Base-by-base conservation (phyloP, 2,329 filamentous ascomycete species). In the Fusarium abutilonis region DNA sequence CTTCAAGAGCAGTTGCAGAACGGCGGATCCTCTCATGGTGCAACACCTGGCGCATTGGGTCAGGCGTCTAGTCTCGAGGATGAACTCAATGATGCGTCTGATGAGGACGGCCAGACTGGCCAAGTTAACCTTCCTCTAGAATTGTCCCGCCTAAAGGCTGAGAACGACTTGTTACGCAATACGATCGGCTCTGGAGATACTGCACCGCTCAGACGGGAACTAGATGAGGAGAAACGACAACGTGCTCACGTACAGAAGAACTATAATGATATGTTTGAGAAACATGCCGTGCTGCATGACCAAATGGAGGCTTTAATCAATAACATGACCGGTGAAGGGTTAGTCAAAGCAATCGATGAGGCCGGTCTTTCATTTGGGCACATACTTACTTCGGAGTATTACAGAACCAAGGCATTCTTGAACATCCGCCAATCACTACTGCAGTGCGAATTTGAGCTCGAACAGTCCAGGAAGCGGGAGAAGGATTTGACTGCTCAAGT, bases 141-240 rank as follows among this genome's bases (percentile, higher is more conserved):
- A 68, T 71, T 86, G 19, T 84, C 84, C 28, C 81, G 86, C 31
- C 76, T 89, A 43, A 85, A 83, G 69, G 83, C 86, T 6, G 87
- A 89, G 72, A 88, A 87, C 65, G 80, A 82, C 32, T 72, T 88
- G 8, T 75, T 89, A 11, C 82, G 82, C 56, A 83, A 79, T 59
- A 85, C 80, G 45, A 77, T 85, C 47, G 80, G 80, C 9, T 82
- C 81, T 8, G 82, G 83, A 2, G 84, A 86, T 64, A 83, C 81
- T 52, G 80, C 82, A 39, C 76, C 80, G 39, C 75, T 89, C 41
- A 80, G 84, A 28, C 77, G 78, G 49, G 84, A 88, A 60, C 76
- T 87, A 28, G 85, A 88, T 43, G 79, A 83, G 54, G 75, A 82
- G 52, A 82, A 79, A 51, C 77, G 79, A 47, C 80, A 81, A 60